Percentiles rank a stretch among this genome's conserved stretches.
phyloP scores from a whole-genome alignment of 345 rosid genomes.

The Linum trigynum region DNA sequence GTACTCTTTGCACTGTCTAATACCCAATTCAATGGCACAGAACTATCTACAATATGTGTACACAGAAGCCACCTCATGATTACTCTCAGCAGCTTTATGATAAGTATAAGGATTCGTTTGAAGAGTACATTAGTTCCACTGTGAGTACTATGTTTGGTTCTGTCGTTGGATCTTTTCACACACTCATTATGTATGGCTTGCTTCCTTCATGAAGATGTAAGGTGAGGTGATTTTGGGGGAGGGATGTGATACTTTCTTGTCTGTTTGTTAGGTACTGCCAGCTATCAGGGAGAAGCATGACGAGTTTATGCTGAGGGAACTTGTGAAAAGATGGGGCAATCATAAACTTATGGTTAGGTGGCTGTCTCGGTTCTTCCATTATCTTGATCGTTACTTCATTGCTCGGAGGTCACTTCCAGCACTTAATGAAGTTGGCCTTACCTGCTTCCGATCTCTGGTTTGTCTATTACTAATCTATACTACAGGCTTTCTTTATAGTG shows the following conservation, averaged over 20 bases:
- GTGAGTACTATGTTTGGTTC: conserved; percentile 11
- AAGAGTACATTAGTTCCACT: conserved; percentile 18
- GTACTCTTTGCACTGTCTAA: no score
- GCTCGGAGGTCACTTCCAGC: conserved; percentile 28
- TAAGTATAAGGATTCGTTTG: conserved; percentile 23
- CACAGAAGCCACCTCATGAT: conserved; percentile 27
- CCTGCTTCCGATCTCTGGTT: conserved; percentile 32
- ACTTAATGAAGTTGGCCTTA: conserved; percentile 36
- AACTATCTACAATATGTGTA: conserved; percentile 36
- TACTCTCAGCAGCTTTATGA: conserved; percentile 28
- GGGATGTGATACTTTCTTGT: neutral
- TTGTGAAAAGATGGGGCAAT: conserved; percentile 42
- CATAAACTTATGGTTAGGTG: conserved; percentile 47
- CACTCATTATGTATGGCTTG: neutral
- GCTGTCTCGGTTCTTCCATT: conserved; percentile 44
- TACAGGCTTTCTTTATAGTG: neutral
- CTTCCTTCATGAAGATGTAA: neutral
- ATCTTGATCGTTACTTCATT: conserved; percentile 41
- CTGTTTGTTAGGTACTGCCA: conserved; percentile 32
- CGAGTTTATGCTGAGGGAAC: conserved; percentile 45
- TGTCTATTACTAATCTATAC: neutral
- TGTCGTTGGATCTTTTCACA: neutral
- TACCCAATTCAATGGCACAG: conserved; percentile 6
- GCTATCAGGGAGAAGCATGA: conserved; percentile 33
- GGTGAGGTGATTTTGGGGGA: neutral